Conservation (phyloP, 2,329 filamentous ascomycete species). For the Cladophialophora yegresii region DNA sequence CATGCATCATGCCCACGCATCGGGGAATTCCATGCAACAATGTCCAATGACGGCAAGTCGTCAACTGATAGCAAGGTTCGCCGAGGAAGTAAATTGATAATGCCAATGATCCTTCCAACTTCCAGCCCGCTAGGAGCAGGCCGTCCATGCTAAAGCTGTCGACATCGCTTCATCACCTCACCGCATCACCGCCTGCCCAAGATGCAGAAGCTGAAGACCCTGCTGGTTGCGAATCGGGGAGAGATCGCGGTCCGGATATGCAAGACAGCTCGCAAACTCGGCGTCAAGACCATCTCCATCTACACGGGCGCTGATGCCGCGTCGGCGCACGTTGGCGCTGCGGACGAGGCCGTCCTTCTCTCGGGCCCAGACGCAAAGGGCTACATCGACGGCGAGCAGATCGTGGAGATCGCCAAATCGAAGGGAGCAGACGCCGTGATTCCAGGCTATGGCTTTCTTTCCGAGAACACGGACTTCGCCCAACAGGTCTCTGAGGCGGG, state of each 20-base stretch:
- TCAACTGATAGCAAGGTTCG: slow-evolving; percentile 11
- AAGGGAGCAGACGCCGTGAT: slow-evolving; percentile 60
- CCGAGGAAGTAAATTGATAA: slow-evolving; percentile 5
- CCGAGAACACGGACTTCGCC: slow-evolving; percentile 65
- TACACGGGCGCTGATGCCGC: slow-evolving; percentile 60
- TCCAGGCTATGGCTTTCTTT: slow-evolving; percentile 68
- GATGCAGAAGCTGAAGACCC: slow-evolving; percentile 49
- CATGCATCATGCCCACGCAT: not conserved
- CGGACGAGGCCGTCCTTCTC: slow-evolving; percentile 57
- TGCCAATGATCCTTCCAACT: slow-evolving; percentile 4
- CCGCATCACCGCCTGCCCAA: slow-evolving; percentile 1
- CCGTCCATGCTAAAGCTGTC: not conserved
- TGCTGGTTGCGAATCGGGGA: slow-evolving; percentile 62
- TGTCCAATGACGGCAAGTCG: slow-evolving; percentile 16
- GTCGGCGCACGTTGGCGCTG: slow-evolving; percentile 56
- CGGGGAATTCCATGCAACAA: slow-evolving; percentile 15
- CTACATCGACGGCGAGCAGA: slow-evolving; percentile 46
- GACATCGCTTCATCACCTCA: not conserved
- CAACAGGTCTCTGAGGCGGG: slow-evolving; percentile 55
- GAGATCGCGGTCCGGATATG: slow-evolving; percentile 60
- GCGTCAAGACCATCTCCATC: slow-evolving; percentile 58
- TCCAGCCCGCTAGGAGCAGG: not conserved
- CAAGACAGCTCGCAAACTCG: slow-evolving; percentile 49
- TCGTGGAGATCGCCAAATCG: slow-evolving; percentile 55
- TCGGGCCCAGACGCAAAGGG: slow-evolving; percentile 52